Percentiles rank a stretch among this genome's conserved stretches.
These are phyloP conservation scores for Acacia concinna DNA, from an alignment of 331 rosid species.

Conservation along the genomic window DNA sequence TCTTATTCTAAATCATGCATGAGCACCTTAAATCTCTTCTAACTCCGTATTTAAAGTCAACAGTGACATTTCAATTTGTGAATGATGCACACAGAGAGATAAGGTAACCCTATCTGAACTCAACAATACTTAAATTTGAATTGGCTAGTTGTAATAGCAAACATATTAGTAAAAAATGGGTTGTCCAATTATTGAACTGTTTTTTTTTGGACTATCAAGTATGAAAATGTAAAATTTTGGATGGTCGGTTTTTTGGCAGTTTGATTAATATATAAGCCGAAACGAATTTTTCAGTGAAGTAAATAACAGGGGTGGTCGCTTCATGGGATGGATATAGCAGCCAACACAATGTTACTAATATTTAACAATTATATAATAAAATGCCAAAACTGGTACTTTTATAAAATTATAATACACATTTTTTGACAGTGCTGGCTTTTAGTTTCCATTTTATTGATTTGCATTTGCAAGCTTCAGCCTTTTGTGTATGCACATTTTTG, in stretches of 20 bases:
- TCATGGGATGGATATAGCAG: neutral
- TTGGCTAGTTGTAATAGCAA: neutral
- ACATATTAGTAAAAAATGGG: neutral
- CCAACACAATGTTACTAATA: neutral
- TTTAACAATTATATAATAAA: neutral
- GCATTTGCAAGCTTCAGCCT: neutral
- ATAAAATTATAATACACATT: neutral
- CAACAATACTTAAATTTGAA: neutral
- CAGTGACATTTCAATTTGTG: neutral
- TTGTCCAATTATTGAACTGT: neutral
- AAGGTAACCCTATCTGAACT: neutral
- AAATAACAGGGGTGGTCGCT: slow-evolving; percentile 8
- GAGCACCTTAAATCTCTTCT: neutral
- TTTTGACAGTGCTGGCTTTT: neutral
- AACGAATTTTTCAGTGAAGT: neutral
- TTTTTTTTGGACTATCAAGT: neutral
- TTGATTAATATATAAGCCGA: slow-evolving; percentile 6
- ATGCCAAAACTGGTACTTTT: neutral
- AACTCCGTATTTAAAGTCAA: neutral
- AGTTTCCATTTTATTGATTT: neutral
- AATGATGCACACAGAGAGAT: neutral
- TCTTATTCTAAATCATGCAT: neutral
- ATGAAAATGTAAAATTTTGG: slow-evolving; percentile 16
- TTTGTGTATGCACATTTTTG: neutral
- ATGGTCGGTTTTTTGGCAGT: slow-evolving; percentile 18